phyloP scores from a whole-genome alignment of 768 basidiomycete genomes.

The Mycena capillaripes region DNA sequence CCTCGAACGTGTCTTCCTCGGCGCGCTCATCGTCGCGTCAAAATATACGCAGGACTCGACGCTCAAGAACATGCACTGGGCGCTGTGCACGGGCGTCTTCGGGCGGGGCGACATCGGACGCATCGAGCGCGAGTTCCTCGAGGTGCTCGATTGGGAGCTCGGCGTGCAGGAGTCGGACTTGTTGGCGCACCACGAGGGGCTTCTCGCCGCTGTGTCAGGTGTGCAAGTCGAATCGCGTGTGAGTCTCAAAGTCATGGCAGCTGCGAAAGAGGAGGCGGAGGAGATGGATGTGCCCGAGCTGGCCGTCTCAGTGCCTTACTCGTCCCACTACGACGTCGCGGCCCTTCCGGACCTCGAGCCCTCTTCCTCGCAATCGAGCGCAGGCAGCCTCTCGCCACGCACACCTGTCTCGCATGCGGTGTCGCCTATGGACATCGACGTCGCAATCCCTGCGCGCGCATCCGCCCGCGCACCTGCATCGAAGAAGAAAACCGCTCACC shows the following conservation, averaged over 20 bases:
- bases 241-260: too few relatives aligned
- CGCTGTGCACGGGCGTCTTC: constrained; percentile 8
- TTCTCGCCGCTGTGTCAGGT: background rate
- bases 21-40: constrained; percentile 18
- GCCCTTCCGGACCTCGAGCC: background rate
- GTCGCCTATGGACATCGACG: too few relatives aligned
- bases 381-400: constrained; percentile 19
- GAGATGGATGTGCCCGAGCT: background rate
- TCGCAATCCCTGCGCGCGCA: background rate
- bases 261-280: background rate
- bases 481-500: background rate
- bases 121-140: constrained; percentile 26
- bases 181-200: constrained; percentile 13
- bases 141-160: constrained; percentile 27
- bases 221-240: background rate
- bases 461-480: background rate
- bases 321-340: background rate
- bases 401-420: constrained; percentile 9
- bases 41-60: constrained; percentile 23
- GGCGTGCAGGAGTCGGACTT: constrained; percentile 11
- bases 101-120: constrained; percentile 19
- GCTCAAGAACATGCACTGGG: constrained; percentile 22
- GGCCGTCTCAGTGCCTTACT: too few relatives aligned
- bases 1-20: constrained; percentile 28
- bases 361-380: constrained; percentile 7